Evolutionary conservation across 345 rosid genomes (phyloP).

Genomic region (Ceriops tagal): DNA sequence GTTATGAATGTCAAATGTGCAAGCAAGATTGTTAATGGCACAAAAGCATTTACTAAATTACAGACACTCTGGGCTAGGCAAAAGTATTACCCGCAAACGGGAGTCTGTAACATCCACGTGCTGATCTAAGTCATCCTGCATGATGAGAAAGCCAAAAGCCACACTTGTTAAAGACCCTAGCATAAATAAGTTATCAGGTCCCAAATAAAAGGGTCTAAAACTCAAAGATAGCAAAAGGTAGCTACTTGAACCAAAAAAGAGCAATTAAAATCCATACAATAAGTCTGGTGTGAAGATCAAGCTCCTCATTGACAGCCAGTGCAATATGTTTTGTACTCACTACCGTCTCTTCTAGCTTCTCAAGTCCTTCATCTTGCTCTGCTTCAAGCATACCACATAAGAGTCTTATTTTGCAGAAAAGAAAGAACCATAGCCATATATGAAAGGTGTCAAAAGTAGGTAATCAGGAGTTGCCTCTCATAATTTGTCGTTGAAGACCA

Average conservation of each 20-base stretch:
- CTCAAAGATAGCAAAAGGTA: constrained; percentile 3
- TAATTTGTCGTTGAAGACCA: constrained; percentile 82
- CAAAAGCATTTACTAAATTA: not conserved
- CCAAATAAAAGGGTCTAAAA: not conserved
- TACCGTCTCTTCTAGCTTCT: constrained; percentile 78
- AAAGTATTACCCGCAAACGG: constrained; percentile 63
- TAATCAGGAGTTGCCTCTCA: constrained; percentile 60
- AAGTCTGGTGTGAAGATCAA: constrained; percentile 74
- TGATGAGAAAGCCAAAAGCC: constrained; percentile 2
- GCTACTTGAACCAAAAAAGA: not conserved
- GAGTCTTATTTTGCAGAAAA: not conserved
- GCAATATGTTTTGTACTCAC: constrained; percentile 90
- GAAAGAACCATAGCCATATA: not conserved
- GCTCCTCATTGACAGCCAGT: constrained; percentile 85
- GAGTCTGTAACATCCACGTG: constrained; percentile 92
- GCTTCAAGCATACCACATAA: constrained; percentile 17
- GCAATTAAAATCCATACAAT: constrained; percentile 44
- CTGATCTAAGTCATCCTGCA: constrained; percentile 88
- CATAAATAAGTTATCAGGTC: not conserved
- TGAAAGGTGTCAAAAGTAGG: not conserved
- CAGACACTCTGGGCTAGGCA: not conserved
- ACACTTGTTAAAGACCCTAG: constrained; percentile 4
- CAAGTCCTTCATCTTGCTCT: constrained; percentile 99
- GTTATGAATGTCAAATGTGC: not conserved
- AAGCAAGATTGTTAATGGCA: too few relatives aligned